A percentile compares a stretch with the other conserved stretches of the same genome.
Evolutionary conservation across 176 grass and related monocot genomes (phyloP).

Genomic region (Echinochloa phyllopogon): DNA sequence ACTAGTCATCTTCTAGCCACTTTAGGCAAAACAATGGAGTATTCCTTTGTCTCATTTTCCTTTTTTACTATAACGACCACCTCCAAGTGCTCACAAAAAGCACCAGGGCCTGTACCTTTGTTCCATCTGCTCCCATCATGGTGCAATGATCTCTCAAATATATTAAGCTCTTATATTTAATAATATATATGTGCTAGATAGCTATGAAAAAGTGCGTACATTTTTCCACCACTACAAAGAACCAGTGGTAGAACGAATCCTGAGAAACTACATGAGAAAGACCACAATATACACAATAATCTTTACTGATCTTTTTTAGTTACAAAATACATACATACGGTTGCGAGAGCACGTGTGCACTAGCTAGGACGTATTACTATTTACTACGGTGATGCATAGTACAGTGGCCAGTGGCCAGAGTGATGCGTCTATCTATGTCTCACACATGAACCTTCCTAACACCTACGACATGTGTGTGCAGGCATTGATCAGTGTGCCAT

Average conservation of each 20-base stretch:
- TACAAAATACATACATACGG: neutral
- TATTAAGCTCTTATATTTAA: constrained; percentile 40
- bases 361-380: neutral
- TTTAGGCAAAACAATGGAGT: constrained; percentile 67
- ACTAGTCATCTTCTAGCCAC: constrained; percentile 43
- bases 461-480: constrained; percentile 12
- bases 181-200: constrained; percentile 41
- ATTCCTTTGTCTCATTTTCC: constrained; percentile 66
- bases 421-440: neutral
- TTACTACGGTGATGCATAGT: neutral
- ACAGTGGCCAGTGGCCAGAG: neutral
- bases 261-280: constrained; percentile 48
- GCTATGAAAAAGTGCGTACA: constrained; percentile 46
- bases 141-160: constrained; percentile 64
- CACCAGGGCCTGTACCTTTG: constrained; percentile 70
- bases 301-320: neutral
- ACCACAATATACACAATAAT: constrained; percentile 3
- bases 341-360: neutral
- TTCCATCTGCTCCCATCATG: constrained; percentile 84
- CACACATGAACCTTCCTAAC: constrained; percentile 36
- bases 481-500: constrained; percentile 45
- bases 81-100: constrained; percentile 90
- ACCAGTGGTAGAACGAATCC: constrained; percentile 34
- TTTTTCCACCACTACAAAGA: constrained; percentile 38
- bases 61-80: constrained; percentile 66